Conservation (phyloP, 768 basidiomycete genomes). For the Russula virescens region DNA sequence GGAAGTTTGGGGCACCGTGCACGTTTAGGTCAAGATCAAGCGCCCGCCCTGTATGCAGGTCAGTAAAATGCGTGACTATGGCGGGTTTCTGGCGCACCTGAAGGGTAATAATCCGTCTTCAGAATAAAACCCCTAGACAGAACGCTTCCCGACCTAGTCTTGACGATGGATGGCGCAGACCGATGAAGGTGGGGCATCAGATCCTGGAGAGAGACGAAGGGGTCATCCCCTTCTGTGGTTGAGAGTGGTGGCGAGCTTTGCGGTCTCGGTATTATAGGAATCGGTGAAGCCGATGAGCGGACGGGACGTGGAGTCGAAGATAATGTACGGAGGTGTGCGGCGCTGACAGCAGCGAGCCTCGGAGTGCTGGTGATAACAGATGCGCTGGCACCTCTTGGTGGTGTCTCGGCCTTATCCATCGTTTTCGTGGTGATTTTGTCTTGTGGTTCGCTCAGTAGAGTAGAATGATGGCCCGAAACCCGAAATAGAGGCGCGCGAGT, state of each 20-base stretch:
- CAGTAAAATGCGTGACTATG: background rate
- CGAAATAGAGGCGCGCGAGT: background rate
- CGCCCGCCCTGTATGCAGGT: conserved; percentile 57
- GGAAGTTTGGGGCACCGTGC: conserved; percentile 93
- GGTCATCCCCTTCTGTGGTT: background rate
- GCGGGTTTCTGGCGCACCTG: conserved; percentile 35
- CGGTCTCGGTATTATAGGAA: conserved; percentile 10
- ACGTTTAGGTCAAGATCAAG: conserved; percentile 87
- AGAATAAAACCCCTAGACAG: conserved; percentile 85
- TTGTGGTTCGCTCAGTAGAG: background rate
- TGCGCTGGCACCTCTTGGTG: background rate
- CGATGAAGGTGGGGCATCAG: conserved; percentile 57
- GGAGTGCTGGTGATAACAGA: background rate
- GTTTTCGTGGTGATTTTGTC: background rate
- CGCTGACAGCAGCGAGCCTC: background rate
- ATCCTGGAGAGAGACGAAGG: conserved; percentile 40
- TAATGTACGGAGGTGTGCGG: background rate
- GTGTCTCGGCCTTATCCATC: background rate
- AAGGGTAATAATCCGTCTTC: conserved; percentile 88
- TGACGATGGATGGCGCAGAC: conserved; percentile 70
- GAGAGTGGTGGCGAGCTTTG: conserved; percentile 13
- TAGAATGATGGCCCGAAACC: background rate
- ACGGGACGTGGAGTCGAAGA: background rate
- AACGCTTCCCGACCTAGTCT: conserved; percentile 78
- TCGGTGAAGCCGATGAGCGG: background rate